Percentiles rank a stretch among this genome's conserved stretches.
Conservation (phyloP, 2,329 filamentous ascomycete species). For the Penicillium freii region DNA sequence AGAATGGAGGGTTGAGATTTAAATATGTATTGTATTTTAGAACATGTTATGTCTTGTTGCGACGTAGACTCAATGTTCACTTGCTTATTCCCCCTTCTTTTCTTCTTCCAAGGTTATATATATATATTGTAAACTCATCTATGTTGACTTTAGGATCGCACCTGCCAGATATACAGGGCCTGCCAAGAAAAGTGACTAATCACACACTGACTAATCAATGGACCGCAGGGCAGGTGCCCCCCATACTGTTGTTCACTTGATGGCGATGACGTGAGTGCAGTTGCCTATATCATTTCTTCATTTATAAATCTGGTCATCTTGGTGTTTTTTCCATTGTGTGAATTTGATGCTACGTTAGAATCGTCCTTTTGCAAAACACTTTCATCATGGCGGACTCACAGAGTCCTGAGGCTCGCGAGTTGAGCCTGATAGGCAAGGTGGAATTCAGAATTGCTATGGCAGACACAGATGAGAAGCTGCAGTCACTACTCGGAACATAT, state of each 20-base stretch:
- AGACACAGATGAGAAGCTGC: conserved; percentile 78
- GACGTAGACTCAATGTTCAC: background rate
- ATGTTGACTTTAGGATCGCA: background rate
- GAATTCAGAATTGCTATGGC: conserved; percentile 81
- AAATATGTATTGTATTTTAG: background rate
- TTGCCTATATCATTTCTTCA: conserved; percentile 5
- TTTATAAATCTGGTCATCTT: background rate
- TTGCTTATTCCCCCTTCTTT: background rate
- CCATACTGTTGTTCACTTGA: background rate
- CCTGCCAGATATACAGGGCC: background rate
- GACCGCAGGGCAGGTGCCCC: background rate
- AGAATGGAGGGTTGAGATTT: conserved; percentile 28
- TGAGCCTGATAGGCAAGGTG: conserved; percentile 78
- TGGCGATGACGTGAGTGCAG: conserved; percentile 9
- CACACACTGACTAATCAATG: background rate
- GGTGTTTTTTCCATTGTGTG: background rate
- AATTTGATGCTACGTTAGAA: conserved; percentile 9
- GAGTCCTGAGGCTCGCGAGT: conserved; percentile 61
- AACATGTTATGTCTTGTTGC: background rate
- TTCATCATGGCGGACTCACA: conserved; percentile 35
- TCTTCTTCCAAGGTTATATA: background rate
- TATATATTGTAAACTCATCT: background rate
- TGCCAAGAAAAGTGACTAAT: conserved; percentile 1
- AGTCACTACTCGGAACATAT: conserved; percentile 73
- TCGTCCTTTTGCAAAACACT: background rate